Base-by-base conservation (phyloP, 2,329 filamentous ascomycete genomes). In the Endothia cerciana region DNA sequence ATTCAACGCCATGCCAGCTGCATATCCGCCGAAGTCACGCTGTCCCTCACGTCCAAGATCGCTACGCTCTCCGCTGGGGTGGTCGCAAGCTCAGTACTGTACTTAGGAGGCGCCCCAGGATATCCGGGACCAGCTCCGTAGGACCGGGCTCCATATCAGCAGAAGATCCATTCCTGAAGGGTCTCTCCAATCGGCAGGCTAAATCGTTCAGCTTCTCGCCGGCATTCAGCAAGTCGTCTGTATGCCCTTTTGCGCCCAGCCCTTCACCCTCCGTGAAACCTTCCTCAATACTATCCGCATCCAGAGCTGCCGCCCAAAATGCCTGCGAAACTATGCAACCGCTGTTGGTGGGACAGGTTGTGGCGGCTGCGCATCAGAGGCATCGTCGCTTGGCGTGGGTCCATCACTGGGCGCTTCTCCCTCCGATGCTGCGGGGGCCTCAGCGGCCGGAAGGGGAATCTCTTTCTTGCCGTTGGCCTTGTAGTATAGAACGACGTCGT, bases 401-500 rank as follows among this genome's bases (percentile, higher is more conserved):
- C 56, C 40, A 17, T 59, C 38, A 25, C 51, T 17, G 3, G 47
- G 47, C 15, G 47, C 47, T 19, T 45, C 57, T 7, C 38, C 40
- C 3, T 59, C 38, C 3, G 63, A 17, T 28, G 51, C 40, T 11
- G 51, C 66, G 13, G 72, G 71, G 4, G 62, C 55, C 19, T 68
- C 66, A 36, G 73, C 71, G 3, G 74, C 71, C 60, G 75, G 77
- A 57, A 77, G 77, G 4, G 78, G 77, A 61, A 88, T 81, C 67
- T 86, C 82, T 78, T 92, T 94, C 73, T 87, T 88, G n/a, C 93
- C 94, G 72, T 97, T 99, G 61, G 91, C 85, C 75, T 94, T 96
- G 83, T 99, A 99, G 74, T 93, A 87, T 60, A 99, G 82, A 62
- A 97, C 80, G 70, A 99, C 91, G 78, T 99, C 95, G 72, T 91